Base-by-base conservation (phyloP, 768 basidiomycete species). In the Tremella fuciformis region DNA sequence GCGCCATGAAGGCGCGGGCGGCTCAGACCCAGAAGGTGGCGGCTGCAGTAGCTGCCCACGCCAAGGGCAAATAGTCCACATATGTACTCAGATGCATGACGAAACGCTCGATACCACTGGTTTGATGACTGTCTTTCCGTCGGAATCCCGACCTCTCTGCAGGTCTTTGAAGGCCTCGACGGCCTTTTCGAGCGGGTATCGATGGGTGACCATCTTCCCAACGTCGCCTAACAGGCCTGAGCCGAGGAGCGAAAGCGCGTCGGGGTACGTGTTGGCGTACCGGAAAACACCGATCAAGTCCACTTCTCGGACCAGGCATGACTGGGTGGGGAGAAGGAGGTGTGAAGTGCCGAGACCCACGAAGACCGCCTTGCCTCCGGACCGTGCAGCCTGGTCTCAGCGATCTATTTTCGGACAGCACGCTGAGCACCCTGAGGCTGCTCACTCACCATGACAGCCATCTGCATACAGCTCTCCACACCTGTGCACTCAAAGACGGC, bases 401-500 rank as follows among this genome's bases (percentile, higher is more conserved):
- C 29, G 29, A 4, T 11, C 6, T 34, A n/a, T n/a, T n/a, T n/a
- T n/a, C n/a, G n/a, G n/a, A n/a, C n/a, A n/a, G n/a, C n/a, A n/a
- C n/a, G n/a, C n/a, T n/a, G n/a, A n/a, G n/a, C n/a, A n/a, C 29
- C 29, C 29, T 4, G 13, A 51, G 8, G 11, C 54, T 22, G 29
- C 34, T 8, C 13, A 82, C 90, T 81, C 79, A 92, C 90, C 79
- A 88, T 84, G 62, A 93, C 82, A 51, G 88, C 86, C 84, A 89
- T 86, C 74, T 94, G 91, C 72, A 94, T 90, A 73, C 88, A 90
- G 37, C 85, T 82, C 76, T 94, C 91, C 1, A 90, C 91, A 61
- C 93, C 93, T 11, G 91, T 92, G 78, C 93, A 98, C 77, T 98
- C 93, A 71, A 93, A 89, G 50, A 97, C 87, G 71, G 89, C 81